These are phyloP conservation scores for Plasmodium gaboni DNA, from an alignment of 169 alveolate genomes.

Conservation along the genomic window DNA sequence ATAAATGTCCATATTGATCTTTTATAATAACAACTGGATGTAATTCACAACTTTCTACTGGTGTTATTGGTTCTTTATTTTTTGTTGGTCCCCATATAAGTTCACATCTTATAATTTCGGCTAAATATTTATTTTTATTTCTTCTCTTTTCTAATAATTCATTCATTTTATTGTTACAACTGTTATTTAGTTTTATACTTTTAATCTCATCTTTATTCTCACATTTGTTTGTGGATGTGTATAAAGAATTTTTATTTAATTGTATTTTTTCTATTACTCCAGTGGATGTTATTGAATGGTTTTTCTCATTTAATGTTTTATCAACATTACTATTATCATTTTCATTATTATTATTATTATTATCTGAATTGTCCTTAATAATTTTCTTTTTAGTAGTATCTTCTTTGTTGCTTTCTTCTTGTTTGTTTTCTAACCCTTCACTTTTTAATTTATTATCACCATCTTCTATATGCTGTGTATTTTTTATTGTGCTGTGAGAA, in stretches of 20 bases:
- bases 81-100: conserved; percentile 79
- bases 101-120: conserved; percentile 79
- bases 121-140: conserved; percentile 35
- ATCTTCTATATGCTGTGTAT: no score
- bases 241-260: no score
- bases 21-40: conserved; percentile 85
- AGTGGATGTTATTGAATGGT: background rate
- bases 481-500: no score
- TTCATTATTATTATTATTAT: background rate
- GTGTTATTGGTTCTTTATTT: conserved; percentile 82
- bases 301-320: background rate
- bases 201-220: conserved; percentile 11
- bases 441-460: no score
- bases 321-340: background rate
- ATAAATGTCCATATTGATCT: conserved; percentile 79
- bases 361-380: background rate
- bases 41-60: conserved; percentile 86
- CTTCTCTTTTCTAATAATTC: conserved; percentile 16
- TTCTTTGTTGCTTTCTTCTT: no score
- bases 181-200: conserved; percentile 13
- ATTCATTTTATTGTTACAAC: background rate
- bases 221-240: background rate
- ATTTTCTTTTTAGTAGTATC: no score
- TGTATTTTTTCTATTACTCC: no score
- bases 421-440: no score